Conservation (phyloP, 768 basidiomycete species). For the Dentipellis sp. region DNA sequence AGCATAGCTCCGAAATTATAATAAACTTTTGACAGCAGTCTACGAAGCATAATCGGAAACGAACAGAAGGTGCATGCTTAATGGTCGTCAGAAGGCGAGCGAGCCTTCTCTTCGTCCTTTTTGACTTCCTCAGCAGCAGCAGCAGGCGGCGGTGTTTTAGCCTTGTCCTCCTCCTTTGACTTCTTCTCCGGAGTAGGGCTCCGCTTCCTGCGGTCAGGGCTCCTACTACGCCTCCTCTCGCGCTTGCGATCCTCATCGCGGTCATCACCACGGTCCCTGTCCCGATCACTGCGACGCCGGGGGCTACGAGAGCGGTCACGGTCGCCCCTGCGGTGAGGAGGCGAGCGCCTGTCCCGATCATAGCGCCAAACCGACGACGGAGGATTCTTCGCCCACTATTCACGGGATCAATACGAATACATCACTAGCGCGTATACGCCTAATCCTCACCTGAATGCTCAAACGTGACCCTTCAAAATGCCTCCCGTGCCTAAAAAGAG, state of each 20-base stretch:
- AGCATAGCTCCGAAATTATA: background rate
- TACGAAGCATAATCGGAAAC: background rate
- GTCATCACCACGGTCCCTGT: conserved; percentile 29
- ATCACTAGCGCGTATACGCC: background rate
- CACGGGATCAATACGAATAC: background rate
- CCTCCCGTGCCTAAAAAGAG: conserved; percentile 54
- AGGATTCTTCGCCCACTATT: conserved; percentile 74
- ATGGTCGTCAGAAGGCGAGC: conserved; percentile 49
- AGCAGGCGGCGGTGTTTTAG: conserved; percentile 44
- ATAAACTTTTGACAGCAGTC: background rate
- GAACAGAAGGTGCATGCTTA: background rate
- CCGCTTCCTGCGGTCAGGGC: conserved; percentile 33
- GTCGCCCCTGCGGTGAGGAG: conserved; percentile 30
- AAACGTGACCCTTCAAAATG: conserved; percentile 66
- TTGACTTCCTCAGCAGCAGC: conserved; percentile 32
- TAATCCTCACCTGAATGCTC: conserved; percentile 54
- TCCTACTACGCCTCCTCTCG: conserved; percentile 33
- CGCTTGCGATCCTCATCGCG: conserved; percentile 17
- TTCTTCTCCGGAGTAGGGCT: conserved; percentile 33
- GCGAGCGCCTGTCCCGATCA: conserved; percentile 38
- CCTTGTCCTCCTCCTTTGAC: conserved; percentile 31
- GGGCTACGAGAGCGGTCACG: conserved; percentile 47
- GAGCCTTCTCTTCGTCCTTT: conserved; percentile 42
- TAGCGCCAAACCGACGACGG: conserved; percentile 79
- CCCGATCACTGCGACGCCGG: conserved; percentile 32